phyloP scores from a whole-genome alignment of 371 early-diverging fungal species.

The Mortierella sp. region DNA sequence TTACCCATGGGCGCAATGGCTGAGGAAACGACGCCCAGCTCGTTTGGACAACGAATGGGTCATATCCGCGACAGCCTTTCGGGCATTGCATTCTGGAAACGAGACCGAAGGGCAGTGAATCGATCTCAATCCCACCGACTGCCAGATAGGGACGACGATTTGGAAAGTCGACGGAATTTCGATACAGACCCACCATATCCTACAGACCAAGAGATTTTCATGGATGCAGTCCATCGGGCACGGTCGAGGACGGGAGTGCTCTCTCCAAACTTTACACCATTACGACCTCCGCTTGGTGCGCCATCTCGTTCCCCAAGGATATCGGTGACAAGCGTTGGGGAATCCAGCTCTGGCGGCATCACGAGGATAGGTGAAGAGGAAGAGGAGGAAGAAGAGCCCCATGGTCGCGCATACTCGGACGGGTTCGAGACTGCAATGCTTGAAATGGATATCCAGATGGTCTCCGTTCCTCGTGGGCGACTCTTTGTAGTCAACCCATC shows the following conservation, averaged over 20 bases:
- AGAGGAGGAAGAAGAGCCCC: constrained; percentile 4
- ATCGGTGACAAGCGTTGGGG: constrained; percentile 7
- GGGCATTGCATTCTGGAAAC: constrained; percentile 20
- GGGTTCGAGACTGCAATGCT: constrained; percentile 47
- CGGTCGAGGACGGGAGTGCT: constrained; percentile 33
- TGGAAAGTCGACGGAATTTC: constrained; percentile 15
- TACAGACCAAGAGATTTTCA: constrained; percentile 45
- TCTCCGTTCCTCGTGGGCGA: constrained; percentile 43
- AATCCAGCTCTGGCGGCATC: not conserved
- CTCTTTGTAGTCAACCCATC: constrained; percentile 50
- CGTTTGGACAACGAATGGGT: constrained; percentile 33
- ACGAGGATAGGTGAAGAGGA: not conserved
- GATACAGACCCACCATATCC: constrained; percentile 8
- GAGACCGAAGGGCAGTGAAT: constrained; percentile 9
- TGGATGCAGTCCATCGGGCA: constrained; percentile 48
- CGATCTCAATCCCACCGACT: constrained; percentile 33
- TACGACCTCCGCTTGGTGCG: constrained; percentile 24
- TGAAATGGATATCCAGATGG: constrained; percentile 51
- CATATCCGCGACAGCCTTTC: constrained; percentile 17
- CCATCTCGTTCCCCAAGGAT: constrained; percentile 14
- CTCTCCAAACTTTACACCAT: constrained; percentile 34
- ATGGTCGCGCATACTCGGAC: constrained; percentile 42
- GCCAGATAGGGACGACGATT: constrained; percentile 25
- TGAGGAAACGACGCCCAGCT: constrained; percentile 15
- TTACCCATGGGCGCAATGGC: constrained; percentile 5